Evolutionary conservation across 2,329 filamentous ascomycete genomes (phyloP), one percentile per base, ranked within the genome.

Genomic region (Sarocladium kiliense): DNA sequence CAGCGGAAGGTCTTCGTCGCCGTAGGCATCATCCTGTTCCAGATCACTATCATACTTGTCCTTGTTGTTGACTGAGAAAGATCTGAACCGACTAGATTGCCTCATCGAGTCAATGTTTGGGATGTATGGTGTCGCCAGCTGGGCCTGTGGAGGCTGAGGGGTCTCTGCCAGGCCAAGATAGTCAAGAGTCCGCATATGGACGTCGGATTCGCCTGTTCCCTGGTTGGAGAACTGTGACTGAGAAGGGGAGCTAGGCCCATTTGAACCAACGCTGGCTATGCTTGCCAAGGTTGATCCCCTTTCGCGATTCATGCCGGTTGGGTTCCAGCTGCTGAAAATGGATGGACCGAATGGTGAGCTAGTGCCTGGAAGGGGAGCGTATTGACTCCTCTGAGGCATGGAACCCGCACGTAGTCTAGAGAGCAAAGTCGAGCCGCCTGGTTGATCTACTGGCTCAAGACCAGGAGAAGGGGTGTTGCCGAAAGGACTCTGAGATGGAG

Each of bases 41-140:
- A 91, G 87, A 54, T 95, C 92, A 47, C 91, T 87, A 63, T 95
- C 91, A 64, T 97, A 97, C 70, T 94, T 95, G 69, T 97, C 93
- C 72, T 96, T 97, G 55, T 96, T 95, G 71, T 99, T 99, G 61
- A 99, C 94, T 1, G 94, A 99, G 71, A 97, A 97, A 1, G 94
- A 99, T 47, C 94, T 86, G 77, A 97, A 96, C 54, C 94, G 85
- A 69, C 89, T 97, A 44, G 87, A 80, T 63, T 89, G 88, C 67
- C 86, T 87, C 61, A 90, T 81, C 67, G 89, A 87, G 58, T 86
- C 85, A 58, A 93, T 76, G 65, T 88, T 88, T 44, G 87, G 86
- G 32, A 93, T 78, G 60, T 91, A 88, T 2, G 88, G 86, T 9
- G 89, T 86, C 41, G 85, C 85, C 59, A 95, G 76, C 59, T 86